A percentile compares a stretch with the other conserved stretches of the same genome.
Conservation (phyloP, 768 basidiomycete species). For the Naematelia encephala region DNA sequence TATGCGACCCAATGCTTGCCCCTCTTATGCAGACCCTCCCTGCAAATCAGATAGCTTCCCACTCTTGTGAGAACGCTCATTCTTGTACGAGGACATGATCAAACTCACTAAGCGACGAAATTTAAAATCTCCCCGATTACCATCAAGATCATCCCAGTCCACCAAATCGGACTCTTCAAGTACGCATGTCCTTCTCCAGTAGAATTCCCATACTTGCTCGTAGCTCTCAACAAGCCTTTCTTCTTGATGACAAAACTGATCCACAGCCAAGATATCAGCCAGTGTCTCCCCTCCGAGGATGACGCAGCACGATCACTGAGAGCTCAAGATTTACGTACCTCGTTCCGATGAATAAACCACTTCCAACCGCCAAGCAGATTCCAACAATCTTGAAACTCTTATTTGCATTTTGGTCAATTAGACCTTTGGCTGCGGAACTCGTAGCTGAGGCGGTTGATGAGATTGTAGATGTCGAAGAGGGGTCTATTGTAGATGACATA, state of each 20-base stretch:
- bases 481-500: background rate
- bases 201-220: slow-evolving; percentile 42
- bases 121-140: slow-evolving; percentile 55
- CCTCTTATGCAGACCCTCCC: background rate
- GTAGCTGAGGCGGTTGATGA: slow-evolving; percentile 31
- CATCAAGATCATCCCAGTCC: slow-evolving; percentile 82
- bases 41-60: background rate
- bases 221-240: slow-evolving; percentile 69
- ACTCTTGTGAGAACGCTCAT: no score
- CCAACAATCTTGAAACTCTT: slow-evolving; percentile 53
- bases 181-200: slow-evolving; percentile 90
- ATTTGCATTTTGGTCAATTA: slow-evolving; percentile 25
- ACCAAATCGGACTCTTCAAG: slow-evolving; percentile 89
- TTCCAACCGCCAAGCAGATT: slow-evolving; percentile 54
- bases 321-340: slow-evolving; percentile 16
- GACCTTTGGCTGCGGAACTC: slow-evolving; percentile 20
- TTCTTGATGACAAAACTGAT: slow-evolving; percentile 98
- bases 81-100: no score
- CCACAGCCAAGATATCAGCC: no score
- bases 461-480: background rate
- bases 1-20: background rate
- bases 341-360: slow-evolving; percentile 80
- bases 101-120: slow-evolving; percentile 49
- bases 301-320: background rate
- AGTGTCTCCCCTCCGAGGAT: no score